Evolutionary conservation across 352 stramenopile genomes (phyloP).

Genomic region (Peronospora tabacina): DNA sequence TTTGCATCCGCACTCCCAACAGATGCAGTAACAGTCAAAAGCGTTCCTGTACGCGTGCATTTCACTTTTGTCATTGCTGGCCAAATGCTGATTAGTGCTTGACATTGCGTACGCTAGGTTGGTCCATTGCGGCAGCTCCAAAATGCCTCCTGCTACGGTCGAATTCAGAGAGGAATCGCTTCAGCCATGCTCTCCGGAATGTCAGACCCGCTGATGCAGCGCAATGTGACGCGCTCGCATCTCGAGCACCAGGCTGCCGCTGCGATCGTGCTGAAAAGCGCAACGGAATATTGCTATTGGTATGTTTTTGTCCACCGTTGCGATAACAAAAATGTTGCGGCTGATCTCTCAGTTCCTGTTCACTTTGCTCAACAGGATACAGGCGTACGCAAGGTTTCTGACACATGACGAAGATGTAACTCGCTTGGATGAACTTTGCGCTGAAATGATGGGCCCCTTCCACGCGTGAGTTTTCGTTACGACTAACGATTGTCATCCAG

Average conservation of each 20-base stretch:
- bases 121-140: slow-evolving; percentile 69
- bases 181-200: slow-evolving; percentile 68
- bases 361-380: slow-evolving; percentile 36
- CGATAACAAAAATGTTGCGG: background rate
- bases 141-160: slow-evolving; percentile 71
- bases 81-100: slow-evolving; percentile 1
- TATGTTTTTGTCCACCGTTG: slow-evolving; percentile 17
- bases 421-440: slow-evolving; percentile 67
- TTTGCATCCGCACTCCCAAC: slow-evolving; percentile 70
- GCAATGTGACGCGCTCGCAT: slow-evolving; percentile 75
- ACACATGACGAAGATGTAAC: slow-evolving; percentile 67
- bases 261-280: slow-evolving; percentile 54
- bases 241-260: slow-evolving; percentile 76
- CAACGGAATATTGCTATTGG: slow-evolving; percentile 79
- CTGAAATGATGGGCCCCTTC: slow-evolving; percentile 72
- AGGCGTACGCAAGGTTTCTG: slow-evolving; percentile 79
- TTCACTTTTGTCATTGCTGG: background rate
- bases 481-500: background rate
- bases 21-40: slow-evolving; percentile 50
- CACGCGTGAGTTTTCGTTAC: slow-evolving; percentile 34
- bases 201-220: slow-evolving; percentile 63
- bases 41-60: slow-evolving; percentile 49
- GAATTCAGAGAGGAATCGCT: slow-evolving; percentile 51
- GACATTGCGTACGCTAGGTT: slow-evolving; percentile 31
- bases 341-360: background rate